Conservation (phyloP, 805 yeast genomes). For the Dipodascopsis uninucleata region DNA sequence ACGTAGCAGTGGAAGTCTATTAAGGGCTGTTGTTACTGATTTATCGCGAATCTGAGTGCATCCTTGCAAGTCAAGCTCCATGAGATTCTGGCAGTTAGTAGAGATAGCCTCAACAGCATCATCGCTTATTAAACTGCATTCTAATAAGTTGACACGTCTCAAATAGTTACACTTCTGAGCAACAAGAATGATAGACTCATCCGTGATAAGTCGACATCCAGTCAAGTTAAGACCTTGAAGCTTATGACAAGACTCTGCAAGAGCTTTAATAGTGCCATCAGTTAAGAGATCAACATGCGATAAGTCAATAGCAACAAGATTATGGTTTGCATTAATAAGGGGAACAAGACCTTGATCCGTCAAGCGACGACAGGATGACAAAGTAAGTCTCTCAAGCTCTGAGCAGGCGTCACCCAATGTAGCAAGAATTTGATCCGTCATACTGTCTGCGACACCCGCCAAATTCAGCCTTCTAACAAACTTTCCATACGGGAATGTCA, state of each 20-base stretch:
- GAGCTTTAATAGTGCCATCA: conserved; percentile 66
- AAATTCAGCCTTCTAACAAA: conserved; percentile 78
- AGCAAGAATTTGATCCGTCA: conserved; percentile 60
- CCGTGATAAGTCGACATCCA: conserved; percentile 69
- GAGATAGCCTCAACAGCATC: conserved; percentile 57
- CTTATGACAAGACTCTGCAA: conserved; percentile 68
- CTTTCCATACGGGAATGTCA: conserved; percentile 58
- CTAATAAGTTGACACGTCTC: conserved; percentile 77
- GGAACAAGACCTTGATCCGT: conserved; percentile 57
- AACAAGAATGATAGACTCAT: conserved; percentile 56
- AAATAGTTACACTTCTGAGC: conserved; percentile 65
- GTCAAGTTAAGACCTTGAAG: conserved; percentile 90
- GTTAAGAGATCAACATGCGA: conserved; percentile 67
- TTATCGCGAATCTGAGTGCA: conserved; percentile 69
- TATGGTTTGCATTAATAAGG: conserved; percentile 60
- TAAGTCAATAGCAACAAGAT: conserved; percentile 80
- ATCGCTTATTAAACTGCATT: conserved; percentile 64
- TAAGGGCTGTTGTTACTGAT: conserved; percentile 56
- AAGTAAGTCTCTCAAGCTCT: conserved; percentile 77
- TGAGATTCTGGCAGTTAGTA: conserved; percentile 69
- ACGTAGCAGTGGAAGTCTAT: conserved; percentile 64
- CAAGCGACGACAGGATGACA: conserved; percentile 72
- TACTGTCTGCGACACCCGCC: conserved; percentile 63
- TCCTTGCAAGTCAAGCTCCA: conserved; percentile 84
- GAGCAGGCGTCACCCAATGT: conserved; percentile 59